These are phyloP conservation scores for Misopates orontium DNA, from an alignment of 257 asterid species.

Conservation along the genomic window DNA sequence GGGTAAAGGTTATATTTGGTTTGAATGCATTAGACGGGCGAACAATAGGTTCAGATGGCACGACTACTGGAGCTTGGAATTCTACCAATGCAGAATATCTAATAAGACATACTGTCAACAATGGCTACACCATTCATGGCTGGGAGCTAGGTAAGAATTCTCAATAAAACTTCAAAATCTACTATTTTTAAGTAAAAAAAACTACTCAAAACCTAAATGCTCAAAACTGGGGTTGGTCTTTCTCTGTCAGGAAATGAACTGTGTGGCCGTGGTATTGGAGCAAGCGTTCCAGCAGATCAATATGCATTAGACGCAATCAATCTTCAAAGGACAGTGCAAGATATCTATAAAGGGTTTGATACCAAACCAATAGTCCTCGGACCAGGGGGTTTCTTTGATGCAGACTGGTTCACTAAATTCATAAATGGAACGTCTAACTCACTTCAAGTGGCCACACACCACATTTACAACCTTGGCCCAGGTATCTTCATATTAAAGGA, in stretches of 20 bases:
- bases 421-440: conserved; percentile 42
- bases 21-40: conserved; percentile 70
- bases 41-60: conserved; percentile 42
- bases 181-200: too few relatives aligned
- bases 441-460: conserved; percentile 78
- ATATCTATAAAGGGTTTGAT: conserved; percentile 43
- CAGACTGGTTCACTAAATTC: conserved; percentile 57
- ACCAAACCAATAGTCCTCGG: conserved; percentile 65
- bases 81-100: conserved; percentile 70
- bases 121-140: conserved; percentile 54
- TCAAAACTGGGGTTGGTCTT: not conserved
- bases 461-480: conserved; percentile 90
- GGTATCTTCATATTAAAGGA: conserved; percentile 38
- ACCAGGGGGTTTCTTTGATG: conserved; percentile 84
- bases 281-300: conserved; percentile 65
- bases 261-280: conserved; percentile 76
- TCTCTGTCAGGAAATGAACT: conserved; percentile 71
- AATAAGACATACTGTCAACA: conserved; percentile 56
- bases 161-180: not conserved
- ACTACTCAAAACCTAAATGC: too few relatives aligned
- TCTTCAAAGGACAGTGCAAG: conserved; percentile 50
- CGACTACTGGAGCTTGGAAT: conserved; percentile 68
- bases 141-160: conserved; percentile 87
- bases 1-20: conserved; percentile 75
- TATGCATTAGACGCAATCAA: conserved; percentile 51